These are phyloP conservation scores for Lithohypha guttulata DNA, from an alignment of 2,329 filamentous ascomycete species.

Conservation along the genomic window DNA sequence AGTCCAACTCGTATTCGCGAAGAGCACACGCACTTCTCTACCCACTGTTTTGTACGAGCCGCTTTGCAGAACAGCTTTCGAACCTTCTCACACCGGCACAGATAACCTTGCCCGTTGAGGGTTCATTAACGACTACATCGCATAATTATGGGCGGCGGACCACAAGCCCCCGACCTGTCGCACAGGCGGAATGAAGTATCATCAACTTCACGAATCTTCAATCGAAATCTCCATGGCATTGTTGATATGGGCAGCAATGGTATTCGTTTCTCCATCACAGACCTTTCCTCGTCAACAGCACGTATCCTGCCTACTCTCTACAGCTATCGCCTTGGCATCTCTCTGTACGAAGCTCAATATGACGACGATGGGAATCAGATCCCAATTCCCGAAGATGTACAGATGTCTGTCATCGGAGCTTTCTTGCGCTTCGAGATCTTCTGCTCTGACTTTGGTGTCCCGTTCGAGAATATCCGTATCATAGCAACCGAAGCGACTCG, in stretches of 20 bases:
- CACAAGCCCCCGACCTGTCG: background rate
- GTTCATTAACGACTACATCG: background rate
- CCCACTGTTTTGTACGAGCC: no score
- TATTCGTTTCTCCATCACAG: conserved; percentile 82
- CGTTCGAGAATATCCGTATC: conserved; percentile 52
- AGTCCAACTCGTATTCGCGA: no score
- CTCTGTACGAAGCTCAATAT: conserved; percentile 68
- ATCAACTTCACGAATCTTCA: conserved; percentile 1
- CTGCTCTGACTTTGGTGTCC: conserved; percentile 59
- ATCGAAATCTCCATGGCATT: conserved; percentile 22
- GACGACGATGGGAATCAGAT: conserved; percentile 28
- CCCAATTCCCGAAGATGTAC: conserved; percentile 49
- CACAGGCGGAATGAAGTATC: conserved; percentile 1
- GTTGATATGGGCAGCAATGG: conserved; percentile 56
- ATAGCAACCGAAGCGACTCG: conserved; percentile 89
- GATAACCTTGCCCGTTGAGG: no score
- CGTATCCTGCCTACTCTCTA: conserved; percentile 68
- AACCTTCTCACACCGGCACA: no score
- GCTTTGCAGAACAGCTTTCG: no score
- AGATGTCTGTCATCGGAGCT: conserved; percentile 53
- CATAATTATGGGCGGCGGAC: conserved; percentile 2
- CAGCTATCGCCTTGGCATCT: conserved; percentile 66
- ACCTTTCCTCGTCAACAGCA: conserved; percentile 57
- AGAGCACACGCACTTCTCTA: no score
- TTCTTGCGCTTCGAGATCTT: conserved; percentile 60